Evolutionary conservation across 352 stramenopile species (phyloP).

Genomic region (Pythium sukuiense): DNA sequence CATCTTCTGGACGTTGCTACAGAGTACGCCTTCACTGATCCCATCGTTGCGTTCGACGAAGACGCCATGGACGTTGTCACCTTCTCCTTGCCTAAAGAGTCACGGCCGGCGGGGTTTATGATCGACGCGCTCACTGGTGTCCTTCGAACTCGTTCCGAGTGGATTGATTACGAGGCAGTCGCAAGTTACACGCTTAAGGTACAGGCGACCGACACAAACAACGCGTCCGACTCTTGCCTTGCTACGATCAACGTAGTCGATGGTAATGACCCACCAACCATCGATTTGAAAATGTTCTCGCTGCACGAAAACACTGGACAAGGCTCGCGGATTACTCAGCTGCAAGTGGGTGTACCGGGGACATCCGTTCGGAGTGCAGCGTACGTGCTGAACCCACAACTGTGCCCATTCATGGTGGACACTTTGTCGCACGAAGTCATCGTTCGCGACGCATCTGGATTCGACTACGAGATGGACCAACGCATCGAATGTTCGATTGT

Average conservation of each 20-base stretch:
- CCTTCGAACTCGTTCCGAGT: slow-evolving; percentile 20
- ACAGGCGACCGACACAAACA: slow-evolving; percentile 6
- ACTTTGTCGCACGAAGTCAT: slow-evolving; percentile 13
- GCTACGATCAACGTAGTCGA: slow-evolving; percentile 13
- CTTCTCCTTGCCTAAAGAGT: slow-evolving; percentile 3
- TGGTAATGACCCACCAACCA: slow-evolving; percentile 20
- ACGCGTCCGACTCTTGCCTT: slow-evolving; percentile 10
- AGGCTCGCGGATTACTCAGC: slow-evolving; percentile 24
- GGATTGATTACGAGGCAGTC: slow-evolving; percentile 29
- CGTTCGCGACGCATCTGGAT: slow-evolving; percentile 14
- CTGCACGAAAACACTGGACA: slow-evolving; percentile 17
- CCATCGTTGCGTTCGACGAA: slow-evolving; percentile 16
- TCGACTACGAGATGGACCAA: slow-evolving; percentile 30
- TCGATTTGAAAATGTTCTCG: slow-evolving; percentile 3
- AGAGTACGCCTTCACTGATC: slow-evolving; percentile 13
- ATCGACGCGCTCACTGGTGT: slow-evolving; percentile 19
- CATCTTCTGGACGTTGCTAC: neutral
- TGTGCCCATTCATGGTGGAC: slow-evolving; percentile 31
- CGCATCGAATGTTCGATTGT: slow-evolving; percentile 15
- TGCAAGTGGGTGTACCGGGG: slow-evolving; percentile 10
- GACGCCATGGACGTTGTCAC: slow-evolving; percentile 19
- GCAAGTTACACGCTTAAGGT: slow-evolving; percentile 7
- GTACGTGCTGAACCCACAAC: slow-evolving; percentile 15
- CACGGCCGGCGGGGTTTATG: slow-evolving; percentile 20
- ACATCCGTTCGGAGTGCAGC: slow-evolving; percentile 16